Percentiles rank a stretch among this genome's conserved stretches.
phyloP scores from a whole-genome alignment of 2,329 filamentous ascomycete genomes.

The Leptodontidium sp. region DNA sequence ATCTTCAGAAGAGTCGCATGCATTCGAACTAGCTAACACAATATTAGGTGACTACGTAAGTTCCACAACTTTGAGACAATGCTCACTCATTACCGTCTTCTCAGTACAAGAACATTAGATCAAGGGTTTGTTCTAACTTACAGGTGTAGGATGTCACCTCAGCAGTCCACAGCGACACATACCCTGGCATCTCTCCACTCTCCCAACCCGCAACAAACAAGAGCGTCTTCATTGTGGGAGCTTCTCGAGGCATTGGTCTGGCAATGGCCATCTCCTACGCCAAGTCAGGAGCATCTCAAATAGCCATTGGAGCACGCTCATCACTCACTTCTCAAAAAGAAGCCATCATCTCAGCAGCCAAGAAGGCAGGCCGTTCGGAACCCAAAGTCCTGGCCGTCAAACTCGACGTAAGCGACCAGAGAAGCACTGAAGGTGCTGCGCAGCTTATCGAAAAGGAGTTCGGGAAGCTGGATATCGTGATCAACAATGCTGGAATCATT shows the following conservation, averaged over 20 bases:
- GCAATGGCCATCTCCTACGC: slow-evolving; percentile 64
- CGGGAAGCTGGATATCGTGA: slow-evolving; percentile 51
- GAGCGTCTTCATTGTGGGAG: slow-evolving; percentile 61
- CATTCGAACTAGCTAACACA: background rate
- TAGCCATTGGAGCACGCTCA: slow-evolving; percentile 63
- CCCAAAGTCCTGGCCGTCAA: slow-evolving; percentile 54
- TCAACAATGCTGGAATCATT: slow-evolving; percentile 56
- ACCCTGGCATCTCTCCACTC: slow-evolving; percentile 57
- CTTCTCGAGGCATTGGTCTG: slow-evolving; percentile 61
- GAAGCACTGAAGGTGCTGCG: slow-evolving; percentile 47
- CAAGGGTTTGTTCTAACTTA: background rate
- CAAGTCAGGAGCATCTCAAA: slow-evolving; percentile 57
- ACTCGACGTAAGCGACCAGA: slow-evolving; percentile 50
- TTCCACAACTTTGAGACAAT: background rate
- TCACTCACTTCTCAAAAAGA: slow-evolving; percentile 45
- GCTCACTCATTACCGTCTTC: too few relatives aligned
- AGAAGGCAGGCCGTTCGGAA: slow-evolving; percentile 42
- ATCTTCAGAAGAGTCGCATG: too few relatives aligned
- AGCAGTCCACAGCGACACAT: slow-evolving; percentile 56
- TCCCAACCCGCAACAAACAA: slow-evolving; percentile 47
- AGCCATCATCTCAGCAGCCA: slow-evolving; percentile 50
- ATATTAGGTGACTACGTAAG: slow-evolving; percentile 32
- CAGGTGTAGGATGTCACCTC: slow-evolving; percentile 11
- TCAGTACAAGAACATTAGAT: too few relatives aligned
- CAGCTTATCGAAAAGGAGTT: slow-evolving; percentile 42